phyloP scores from a whole-genome alignment of 108 stramenopile species.

The Fistulifera pelliculosa region DNA sequence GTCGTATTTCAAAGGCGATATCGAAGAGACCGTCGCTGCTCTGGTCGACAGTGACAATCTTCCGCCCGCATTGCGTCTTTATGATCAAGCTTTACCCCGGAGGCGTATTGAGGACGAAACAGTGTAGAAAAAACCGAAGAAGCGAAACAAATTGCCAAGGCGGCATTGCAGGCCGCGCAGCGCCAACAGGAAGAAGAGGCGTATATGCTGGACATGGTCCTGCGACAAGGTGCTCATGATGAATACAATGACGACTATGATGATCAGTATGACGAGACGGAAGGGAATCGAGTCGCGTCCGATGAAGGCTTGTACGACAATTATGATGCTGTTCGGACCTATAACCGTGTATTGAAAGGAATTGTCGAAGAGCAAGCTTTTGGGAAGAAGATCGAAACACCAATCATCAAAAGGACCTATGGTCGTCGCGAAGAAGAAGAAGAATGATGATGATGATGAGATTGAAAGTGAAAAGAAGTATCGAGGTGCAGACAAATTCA shows the following conservation, averaged over 20 bases:
- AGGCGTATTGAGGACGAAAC: slow-evolving; percentile 26
- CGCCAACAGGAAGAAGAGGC: slow-evolving; percentile 49
- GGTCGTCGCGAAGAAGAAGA: not conserved
- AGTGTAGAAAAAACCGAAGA: slow-evolving; percentile 39
- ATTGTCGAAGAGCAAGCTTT: slow-evolving; percentile 51
- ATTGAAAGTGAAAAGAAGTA: slow-evolving; percentile 14
- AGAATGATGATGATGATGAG: not conserved
- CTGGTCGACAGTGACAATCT: slow-evolving; percentile 34
- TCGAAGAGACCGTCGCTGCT: slow-evolving; percentile 46
- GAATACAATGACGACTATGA: slow-evolving; percentile 5
- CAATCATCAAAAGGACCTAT: slow-evolving; percentile 8
- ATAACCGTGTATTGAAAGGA: slow-evolving; percentile 53
- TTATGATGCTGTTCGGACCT: slow-evolving; percentile 54
- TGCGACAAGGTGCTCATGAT: slow-evolving; percentile 3
- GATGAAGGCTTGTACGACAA: slow-evolving; percentile 62
- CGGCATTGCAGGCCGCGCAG: slow-evolving; percentile 37
- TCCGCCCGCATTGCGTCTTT: slow-evolving; percentile 22
- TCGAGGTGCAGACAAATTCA: slow-evolving; percentile 78
- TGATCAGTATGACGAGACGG: slow-evolving; percentile 4
- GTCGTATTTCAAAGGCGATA: slow-evolving; percentile 50
- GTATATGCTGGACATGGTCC: not conserved
- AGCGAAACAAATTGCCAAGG: slow-evolving; percentile 44
- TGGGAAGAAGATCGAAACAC: slow-evolving; percentile 56
- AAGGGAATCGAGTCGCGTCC: slow-evolving; percentile 5
- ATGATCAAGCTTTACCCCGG: slow-evolving; percentile 36